Evolutionary conservation across 1,139 yeast genomes (phyloP), one percentile per base, ranked within the genome.

Genomic region (Pichia sp.): DNA sequence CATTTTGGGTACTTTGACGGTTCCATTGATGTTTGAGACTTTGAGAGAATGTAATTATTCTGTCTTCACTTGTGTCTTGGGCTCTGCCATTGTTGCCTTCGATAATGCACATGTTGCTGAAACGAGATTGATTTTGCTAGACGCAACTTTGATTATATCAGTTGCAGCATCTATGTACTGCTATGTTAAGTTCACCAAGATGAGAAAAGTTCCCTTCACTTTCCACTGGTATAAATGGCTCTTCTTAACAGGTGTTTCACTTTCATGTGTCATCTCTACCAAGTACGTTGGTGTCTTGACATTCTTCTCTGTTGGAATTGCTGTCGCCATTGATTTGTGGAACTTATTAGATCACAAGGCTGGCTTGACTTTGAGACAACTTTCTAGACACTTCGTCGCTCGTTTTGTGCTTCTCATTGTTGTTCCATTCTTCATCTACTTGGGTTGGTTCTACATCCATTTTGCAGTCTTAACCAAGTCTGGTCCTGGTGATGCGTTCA

Each of bases 211-310:
- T 15, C 84, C 97, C 7, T 88, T 85, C 55, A 54, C 83, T 15
- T 48, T 47, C 30, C 50, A 64, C 32, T 91, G 99, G 98, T 91
- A 94, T 82, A 60, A 63, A 30, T 93, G 98, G 98, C 69, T 91
- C 29, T 58, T 69, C 28, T 60, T 74, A 28, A 87, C 97, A 8
- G 99, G 99, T 22, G 64, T 86, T 7, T 71, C 93, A 1, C 70
- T 91, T 44, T 84, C 96, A 0, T 80, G 88, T 57, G 96, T 87
- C 28, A 88, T 91, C 43, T 79, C 94, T 30, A 88, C 97, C 37
- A 91, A 91, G 59, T 93, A 91, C 56, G 96, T 91, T 24, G 99
- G 99, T 56, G 81, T 83, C 6, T 81, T 91, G 65, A 87, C 97
- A 1, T 91, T 80, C 58, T 68, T 79, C 38, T 80, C 94, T 39